A percentile compares a stretch with the other conserved stretches of the same genome.
These are phyloP conservation scores for Gypsophila paniculata DNA, from an alignment of 179 eudicot species.

Conservation along the genomic window DNA sequence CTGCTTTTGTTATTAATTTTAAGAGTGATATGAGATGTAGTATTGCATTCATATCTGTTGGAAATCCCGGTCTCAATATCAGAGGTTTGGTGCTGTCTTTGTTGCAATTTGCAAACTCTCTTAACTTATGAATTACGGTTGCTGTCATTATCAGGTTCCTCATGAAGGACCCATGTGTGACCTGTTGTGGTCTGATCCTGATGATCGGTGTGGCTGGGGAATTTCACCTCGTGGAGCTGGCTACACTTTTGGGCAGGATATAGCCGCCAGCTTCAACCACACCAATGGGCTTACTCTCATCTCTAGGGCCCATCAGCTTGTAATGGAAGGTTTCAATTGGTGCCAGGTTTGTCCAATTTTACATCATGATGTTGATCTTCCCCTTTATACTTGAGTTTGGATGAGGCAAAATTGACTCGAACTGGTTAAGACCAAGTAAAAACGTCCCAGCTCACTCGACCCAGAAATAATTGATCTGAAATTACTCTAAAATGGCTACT, in stretches of 20 bases:
- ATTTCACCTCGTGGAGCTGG: conserved; percentile 98
- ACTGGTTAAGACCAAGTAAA: no score
- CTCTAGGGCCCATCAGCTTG: conserved; percentile 92
- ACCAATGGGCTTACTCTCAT: conserved; percentile 83
- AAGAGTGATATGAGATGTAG: background rate
- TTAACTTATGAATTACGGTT: background rate
- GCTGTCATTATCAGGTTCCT: conserved; percentile 52
- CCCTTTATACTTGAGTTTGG: no score
- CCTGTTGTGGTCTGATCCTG: conserved; percentile 94
- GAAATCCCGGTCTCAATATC: no score
- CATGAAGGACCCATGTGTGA: conserved; percentile 99
- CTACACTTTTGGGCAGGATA: conserved; percentile 86
- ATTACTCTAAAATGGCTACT: no score
- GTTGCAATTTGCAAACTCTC: background rate
- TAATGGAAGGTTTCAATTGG: conserved; percentile 94
- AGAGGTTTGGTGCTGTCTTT: background rate
- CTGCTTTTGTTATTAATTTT: background rate
- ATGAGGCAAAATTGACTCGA: no score
- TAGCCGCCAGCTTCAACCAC: conserved; percentile 73
- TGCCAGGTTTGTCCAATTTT: conserved; percentile 62
- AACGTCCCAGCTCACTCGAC: no score
- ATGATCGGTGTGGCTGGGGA: conserved; percentile 97
- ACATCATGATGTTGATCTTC: background rate
- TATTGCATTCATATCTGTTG: background rate
- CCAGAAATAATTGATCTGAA: no score